phyloP scores from a whole-genome alignment of 1,139 yeast species.

The Trichomonascaceae sp. region DNA sequence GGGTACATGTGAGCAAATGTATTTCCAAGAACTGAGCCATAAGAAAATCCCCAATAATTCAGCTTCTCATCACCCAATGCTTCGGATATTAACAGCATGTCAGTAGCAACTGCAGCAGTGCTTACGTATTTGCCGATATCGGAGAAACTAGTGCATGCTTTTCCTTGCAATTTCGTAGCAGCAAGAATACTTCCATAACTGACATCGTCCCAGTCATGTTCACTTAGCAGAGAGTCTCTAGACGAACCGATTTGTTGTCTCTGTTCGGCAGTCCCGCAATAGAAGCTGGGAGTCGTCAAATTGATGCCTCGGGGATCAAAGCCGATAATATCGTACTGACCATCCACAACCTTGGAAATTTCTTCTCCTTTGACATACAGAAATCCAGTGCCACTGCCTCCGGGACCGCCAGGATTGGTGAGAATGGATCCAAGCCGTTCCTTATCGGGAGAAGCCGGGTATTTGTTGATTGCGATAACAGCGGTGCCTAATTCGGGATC shows the following conservation, averaged over 20 bases:
- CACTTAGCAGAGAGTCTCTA: neutral
- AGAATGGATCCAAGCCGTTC: slow-evolving; percentile 13
- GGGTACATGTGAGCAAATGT: slow-evolving; percentile 19
- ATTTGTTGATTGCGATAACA: slow-evolving; percentile 13
- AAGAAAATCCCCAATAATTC: slow-evolving; percentile 18
- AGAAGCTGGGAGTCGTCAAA: slow-evolving; percentile 1
- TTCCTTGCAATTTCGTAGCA: neutral
- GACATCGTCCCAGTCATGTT: neutral
- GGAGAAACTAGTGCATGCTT: neutral
- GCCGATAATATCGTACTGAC: slow-evolving; percentile 16
- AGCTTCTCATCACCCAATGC: slow-evolving; percentile 17
- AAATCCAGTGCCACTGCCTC: slow-evolving; percentile 16
- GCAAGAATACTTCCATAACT: neutral
- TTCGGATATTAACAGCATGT: slow-evolving; percentile 16
- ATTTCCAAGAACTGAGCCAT: slow-evolving; percentile 17
- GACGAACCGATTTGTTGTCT: neutral
- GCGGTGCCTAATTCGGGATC: slow-evolving; percentile 13
- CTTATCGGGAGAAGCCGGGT: slow-evolving; percentile 8
- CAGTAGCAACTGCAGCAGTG: slow-evolving; percentile 18
- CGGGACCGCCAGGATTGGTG: slow-evolving; percentile 18
- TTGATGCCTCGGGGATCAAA: slow-evolving; percentile 13
- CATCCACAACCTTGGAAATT: slow-evolving; percentile 12
- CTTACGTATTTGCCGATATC: slow-evolving; percentile 10
- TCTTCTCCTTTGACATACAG: slow-evolving; percentile 10
- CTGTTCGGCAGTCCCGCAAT: neutral